Percentiles rank a stretch among this genome's conserved stretches.
Evolutionary conservation across 164 flowering plant species (phyloP).

Genomic region (grape (Vitis vinifera)): DNA sequence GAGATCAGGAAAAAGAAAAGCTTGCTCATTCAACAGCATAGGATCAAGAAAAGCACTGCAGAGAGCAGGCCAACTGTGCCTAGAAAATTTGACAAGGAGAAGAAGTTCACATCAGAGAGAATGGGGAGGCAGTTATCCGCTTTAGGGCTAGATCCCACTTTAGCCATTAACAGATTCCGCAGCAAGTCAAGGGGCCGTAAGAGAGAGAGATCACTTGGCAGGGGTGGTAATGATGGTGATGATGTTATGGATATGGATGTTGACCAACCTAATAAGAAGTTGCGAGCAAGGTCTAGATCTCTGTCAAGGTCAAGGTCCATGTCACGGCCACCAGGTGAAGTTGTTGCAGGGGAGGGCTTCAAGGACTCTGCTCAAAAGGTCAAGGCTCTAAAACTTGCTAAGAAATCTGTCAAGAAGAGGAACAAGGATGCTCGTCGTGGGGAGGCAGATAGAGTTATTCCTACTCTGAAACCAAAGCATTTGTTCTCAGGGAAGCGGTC

Average conservation of each 20-base stretch:
- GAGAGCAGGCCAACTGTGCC: slow-evolving; percentile 74
- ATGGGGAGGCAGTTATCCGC: slow-evolving; percentile 87
- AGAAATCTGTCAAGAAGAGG: slow-evolving; percentile 56
- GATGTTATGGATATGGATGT: slow-evolving; percentile 58
- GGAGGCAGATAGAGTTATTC: slow-evolving; percentile 91
- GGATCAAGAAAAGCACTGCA: slow-evolving; percentile 89
- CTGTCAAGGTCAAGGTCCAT: slow-evolving; percentile 42
- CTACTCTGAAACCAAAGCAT: slow-evolving; percentile 79
- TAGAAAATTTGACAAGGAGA: slow-evolving; percentile 79
- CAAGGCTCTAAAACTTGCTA: slow-evolving; percentile 53
- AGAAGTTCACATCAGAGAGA: slow-evolving; percentile 60
- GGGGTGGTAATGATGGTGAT: slow-evolving; percentile 34
- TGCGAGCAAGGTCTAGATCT: slow-evolving; percentile 47
- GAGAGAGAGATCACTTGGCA: slow-evolving; percentile 65
- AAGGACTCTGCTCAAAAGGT: slow-evolving; percentile 65
- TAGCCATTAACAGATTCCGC: slow-evolving; percentile 65
- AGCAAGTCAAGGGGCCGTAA: slow-evolving; percentile 76
- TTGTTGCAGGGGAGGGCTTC: slow-evolving; percentile 79
- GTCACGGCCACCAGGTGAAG: slow-evolving; percentile 69
- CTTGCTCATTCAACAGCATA: slow-evolving; percentile 71
- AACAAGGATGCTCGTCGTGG: slow-evolving; percentile 87
- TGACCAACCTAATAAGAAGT: slow-evolving; percentile 52
- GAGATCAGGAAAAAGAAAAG: slow-evolving; percentile 81
- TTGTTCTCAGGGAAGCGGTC: slow-evolving; percentile 79
- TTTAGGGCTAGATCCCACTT: slow-evolving; percentile 70